Evolutionary conservation across 345 rosid species (phyloP).

Genomic region (Luvunga scandens): DNA sequence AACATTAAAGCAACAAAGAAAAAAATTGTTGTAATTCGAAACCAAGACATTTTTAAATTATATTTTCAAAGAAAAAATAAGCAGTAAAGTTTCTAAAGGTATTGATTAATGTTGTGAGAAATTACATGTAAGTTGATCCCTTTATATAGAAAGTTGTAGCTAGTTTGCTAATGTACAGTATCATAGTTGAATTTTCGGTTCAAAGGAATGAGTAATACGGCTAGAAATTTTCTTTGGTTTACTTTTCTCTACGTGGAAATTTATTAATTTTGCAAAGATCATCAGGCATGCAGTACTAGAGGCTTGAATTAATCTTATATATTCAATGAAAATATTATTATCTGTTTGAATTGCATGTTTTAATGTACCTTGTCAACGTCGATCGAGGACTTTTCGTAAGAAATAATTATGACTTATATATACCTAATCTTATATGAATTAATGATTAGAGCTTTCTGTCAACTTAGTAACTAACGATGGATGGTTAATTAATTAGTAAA

Average conservation of each 20-base stretch:
- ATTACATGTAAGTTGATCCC: background rate
- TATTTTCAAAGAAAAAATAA: background rate
- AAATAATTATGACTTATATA: no score
- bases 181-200: no score
- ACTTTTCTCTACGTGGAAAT: background rate
- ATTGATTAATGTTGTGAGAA: background rate
- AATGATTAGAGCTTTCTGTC: no score
- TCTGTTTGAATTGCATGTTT: background rate
- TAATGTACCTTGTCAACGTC: background rate
- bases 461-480: no score
- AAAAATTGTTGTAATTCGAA: background rate
- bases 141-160: background rate
- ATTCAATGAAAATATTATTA: no score
- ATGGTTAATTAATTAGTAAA: no score
- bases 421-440: no score
- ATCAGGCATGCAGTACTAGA: no score
- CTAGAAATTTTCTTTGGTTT: background rate
- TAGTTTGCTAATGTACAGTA: background rate
- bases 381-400: background rate
- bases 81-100: background rate
- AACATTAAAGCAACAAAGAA: constrained; percentile 3
- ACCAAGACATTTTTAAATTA: constrained; percentile 4
- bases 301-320: no score
- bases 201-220: no score
- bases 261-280: background rate